Evolutionary conservation across 371 early-diverging fungal species (phyloP).

Genomic region (Mucor piriformis): DNA sequence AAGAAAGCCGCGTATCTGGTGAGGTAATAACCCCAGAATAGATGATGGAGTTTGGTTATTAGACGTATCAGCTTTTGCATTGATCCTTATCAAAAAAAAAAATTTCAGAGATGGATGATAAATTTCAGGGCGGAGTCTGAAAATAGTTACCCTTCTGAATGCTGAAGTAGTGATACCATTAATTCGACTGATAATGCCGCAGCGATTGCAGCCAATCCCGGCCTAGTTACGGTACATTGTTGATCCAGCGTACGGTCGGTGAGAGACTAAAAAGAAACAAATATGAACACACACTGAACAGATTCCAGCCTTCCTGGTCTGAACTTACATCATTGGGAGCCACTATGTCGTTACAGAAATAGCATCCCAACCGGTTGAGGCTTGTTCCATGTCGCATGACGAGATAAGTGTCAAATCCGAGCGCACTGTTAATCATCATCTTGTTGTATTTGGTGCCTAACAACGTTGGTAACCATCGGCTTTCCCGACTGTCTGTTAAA

Average conservation of each 20-base stretch:
- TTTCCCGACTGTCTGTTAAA: conserved; percentile 94
- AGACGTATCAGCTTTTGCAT: conserved; percentile 40
- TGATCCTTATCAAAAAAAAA: conserved; percentile 24
- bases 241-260: conserved; percentile 94
- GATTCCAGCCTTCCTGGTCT: not conserved
- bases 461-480: conserved; percentile 94
- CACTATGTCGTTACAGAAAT: conserved; percentile 96
- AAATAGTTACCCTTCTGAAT: conserved; percentile 69
- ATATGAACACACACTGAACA: not conserved
- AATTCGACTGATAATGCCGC: conserved; percentile 89
- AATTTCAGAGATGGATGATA: not conserved
- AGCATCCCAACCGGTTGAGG: conserved; percentile 75
- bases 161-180: conserved; percentile 85
- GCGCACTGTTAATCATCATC: conserved; percentile 89
- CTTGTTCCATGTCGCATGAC: conserved; percentile 94
- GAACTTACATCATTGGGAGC: conserved; percentile 85
- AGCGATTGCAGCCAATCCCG: conserved; percentile 90
- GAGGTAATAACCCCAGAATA: conserved; percentile 79
- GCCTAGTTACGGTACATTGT: conserved; percentile 97
- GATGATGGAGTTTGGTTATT: conserved; percentile 10
- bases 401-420: conserved; percentile 96
- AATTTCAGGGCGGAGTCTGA: not conserved
- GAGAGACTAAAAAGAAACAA: conserved; percentile 66
- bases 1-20: conserved; percentile 93
- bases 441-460: conserved; percentile 67